Conservation (phyloP, 768 basidiomycete genomes). For the Cystobasidium tubakii region DNA sequence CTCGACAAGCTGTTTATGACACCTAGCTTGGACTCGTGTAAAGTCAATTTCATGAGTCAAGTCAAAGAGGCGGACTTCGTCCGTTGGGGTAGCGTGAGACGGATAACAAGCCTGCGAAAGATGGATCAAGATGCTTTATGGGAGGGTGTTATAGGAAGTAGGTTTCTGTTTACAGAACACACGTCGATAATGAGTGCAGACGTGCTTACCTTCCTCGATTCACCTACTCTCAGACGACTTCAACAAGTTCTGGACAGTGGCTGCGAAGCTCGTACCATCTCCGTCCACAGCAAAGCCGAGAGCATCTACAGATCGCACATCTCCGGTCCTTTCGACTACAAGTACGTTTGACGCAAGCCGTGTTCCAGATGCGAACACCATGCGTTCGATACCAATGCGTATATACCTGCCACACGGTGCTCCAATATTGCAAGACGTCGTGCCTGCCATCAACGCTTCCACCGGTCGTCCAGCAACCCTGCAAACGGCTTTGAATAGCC, state of each 20-base stretch:
- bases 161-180: constrained; percentile 49
- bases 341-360: constrained; percentile 53
- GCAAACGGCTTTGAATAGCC: constrained; percentile 60
- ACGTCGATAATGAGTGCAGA: not conserved
- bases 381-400: constrained; percentile 80
- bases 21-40: constrained; percentile 76
- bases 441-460: constrained; percentile 65
- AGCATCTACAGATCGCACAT: constrained; percentile 50
- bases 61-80: constrained; percentile 95
- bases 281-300: constrained; percentile 51
- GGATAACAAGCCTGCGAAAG: constrained; percentile 82
- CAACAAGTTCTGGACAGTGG: constrained; percentile 88
- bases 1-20: constrained; percentile 75
- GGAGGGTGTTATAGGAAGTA: constrained; percentile 93
- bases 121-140: constrained; percentile 92
- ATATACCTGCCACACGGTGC: constrained; percentile 78
- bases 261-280: constrained; percentile 83
- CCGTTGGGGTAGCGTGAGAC: constrained; percentile 90
- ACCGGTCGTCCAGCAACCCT: constrained; percentile 70
- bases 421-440: constrained; percentile 82
- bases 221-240: constrained; percentile 69
- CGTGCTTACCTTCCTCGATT: not conserved
- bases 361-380: constrained; percentile 71
- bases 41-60: constrained; percentile 90
- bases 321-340: constrained; percentile 54